Base-by-base conservation (phyloP, 2,329 filamentous ascomycete species). In the Colletotrichum gigasporum region DNA sequence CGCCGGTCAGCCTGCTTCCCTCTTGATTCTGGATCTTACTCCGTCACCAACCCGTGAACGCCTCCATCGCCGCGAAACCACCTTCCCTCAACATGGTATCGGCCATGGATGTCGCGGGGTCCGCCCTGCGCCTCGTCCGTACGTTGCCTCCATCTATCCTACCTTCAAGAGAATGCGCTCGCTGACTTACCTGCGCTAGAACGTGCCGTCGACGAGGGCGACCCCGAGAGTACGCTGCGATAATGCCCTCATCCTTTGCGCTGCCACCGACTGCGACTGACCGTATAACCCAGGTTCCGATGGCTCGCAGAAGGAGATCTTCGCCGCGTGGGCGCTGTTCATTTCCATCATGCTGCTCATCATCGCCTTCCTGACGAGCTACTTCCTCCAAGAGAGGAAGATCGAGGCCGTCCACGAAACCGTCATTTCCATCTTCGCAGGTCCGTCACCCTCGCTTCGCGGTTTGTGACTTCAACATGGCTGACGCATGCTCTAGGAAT, bases 381-480 rank as follows among this genome's bases (percentile, higher is more conserved):
- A 99, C 81, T 91, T 96, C 70, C 87, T 99, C 66, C 95, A 98
- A 79, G 93, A 96, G 81, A 94, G 93, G 80, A 97, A 96, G 81
- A 94, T 99, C 60, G 96, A 97, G 73, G 96, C 96, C 26, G 91
- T 99, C 57, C 96, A 99, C 78, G 96, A 99, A 82, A 99, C 96
- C 2, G 96, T 98, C 71, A 90, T 99, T 67, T 98, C 95, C 66
- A 99, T 99, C 76, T 98, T 99, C 82, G 94, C 94, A 62, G 94
- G 94, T 94, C 79, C 55, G 78, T 60, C 28, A 2, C 18, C n/a
- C 10, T 56, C 32, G 30, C 55, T 48, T 32, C 44, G 8, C 20
- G 12, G 41, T 63, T 42, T 11, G 8, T 22, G 6, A 12, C 6
- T 8, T 14, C 26, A 16, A 32, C 24, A 12, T 12, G 12, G n/a